Evolutionary conservation across 2,329 filamentous ascomycete species (phyloP).

Genomic region (Esteya vermicola): DNA sequence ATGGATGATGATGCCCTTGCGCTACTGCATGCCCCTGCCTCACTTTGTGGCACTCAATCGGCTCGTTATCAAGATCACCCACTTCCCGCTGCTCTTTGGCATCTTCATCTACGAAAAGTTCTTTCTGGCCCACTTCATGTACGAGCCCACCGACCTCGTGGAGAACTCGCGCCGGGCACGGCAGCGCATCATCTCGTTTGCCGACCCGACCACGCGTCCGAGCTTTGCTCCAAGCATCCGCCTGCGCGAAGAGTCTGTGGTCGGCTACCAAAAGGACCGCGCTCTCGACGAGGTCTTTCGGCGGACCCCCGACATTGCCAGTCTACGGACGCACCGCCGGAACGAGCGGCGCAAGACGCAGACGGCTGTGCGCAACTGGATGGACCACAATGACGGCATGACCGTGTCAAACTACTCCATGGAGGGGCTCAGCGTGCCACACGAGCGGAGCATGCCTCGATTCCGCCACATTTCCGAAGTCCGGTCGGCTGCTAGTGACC

Average conservation of each 20-base stretch:
- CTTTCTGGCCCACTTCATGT: constrained; percentile 60
- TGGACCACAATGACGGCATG: constrained; percentile 54
- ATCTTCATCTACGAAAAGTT: constrained; percentile 82
- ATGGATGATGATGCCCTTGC: constrained; percentile 73
- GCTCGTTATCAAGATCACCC: constrained; percentile 80
- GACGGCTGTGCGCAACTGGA: constrained; percentile 79
- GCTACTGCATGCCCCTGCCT: constrained; percentile 66
- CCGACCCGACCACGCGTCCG: constrained; percentile 40
- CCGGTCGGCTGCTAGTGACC: constrained; percentile 48
- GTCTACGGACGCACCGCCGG: constrained; percentile 43
- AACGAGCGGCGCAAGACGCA: constrained; percentile 59
- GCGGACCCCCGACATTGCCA: constrained; percentile 49
- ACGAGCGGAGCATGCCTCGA: constrained; percentile 29
- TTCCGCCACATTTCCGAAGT: constrained; percentile 38
- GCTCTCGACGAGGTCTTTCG: constrained; percentile 87
- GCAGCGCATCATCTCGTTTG: constrained; percentile 38
- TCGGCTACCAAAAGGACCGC: constrained; percentile 78
- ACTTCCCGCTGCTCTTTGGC: constrained; percentile 72
- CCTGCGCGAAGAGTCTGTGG: constrained; percentile 72
- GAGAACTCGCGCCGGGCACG: constrained; percentile 47
- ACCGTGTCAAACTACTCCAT: constrained; percentile 35
- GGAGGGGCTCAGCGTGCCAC: constrained; percentile 33
- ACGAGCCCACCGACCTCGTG: constrained; percentile 76
- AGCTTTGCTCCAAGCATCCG: constrained; percentile 62
- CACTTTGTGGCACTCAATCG: constrained; percentile 77